phyloP scores from a whole-genome alignment of 2,329 filamentous ascomycete species.

The Hysterium pulicare region DNA sequence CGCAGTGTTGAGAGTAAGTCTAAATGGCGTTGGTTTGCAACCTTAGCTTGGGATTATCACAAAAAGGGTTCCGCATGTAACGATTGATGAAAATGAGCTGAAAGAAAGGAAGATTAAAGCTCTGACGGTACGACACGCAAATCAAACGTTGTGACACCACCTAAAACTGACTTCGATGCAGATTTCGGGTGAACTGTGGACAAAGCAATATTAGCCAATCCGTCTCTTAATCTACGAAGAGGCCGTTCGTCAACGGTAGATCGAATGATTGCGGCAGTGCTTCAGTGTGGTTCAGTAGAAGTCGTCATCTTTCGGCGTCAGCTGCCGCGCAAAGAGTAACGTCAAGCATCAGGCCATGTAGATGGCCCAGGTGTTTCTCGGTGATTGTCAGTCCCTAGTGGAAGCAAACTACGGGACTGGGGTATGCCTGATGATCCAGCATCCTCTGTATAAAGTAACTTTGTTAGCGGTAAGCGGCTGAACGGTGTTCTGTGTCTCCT shows the following conservation, averaged over 20 bases:
- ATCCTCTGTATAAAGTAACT: background rate
- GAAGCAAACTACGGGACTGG: background rate
- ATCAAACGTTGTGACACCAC: constrained; percentile 10
- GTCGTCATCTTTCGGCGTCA: background rate
- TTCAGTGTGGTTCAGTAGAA: background rate
- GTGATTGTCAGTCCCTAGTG: background rate
- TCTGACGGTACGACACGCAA: constrained; percentile 6
- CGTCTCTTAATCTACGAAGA: background rate
- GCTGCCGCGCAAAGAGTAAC: background rate
- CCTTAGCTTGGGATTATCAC: background rate
- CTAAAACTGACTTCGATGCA: constrained; percentile 8
- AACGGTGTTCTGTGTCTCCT: background rate
- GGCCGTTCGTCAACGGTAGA: background rate
- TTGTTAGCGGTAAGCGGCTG: background rate
- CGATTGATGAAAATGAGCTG: background rate
- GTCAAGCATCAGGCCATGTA: background rate
- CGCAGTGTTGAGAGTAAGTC: background rate
- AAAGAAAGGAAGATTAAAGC: background rate
- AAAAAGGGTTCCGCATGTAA: background rate
- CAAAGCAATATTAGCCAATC: background rate
- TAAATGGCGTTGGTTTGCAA: background rate
- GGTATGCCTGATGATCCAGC: background rate
- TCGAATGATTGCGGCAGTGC: background rate
- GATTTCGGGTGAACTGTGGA: background rate
- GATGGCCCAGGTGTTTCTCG: background rate